These are phyloP conservation scores for Solidago caesia DNA, from an alignment of 129 eudicot species.

Conservation along the genomic window DNA sequence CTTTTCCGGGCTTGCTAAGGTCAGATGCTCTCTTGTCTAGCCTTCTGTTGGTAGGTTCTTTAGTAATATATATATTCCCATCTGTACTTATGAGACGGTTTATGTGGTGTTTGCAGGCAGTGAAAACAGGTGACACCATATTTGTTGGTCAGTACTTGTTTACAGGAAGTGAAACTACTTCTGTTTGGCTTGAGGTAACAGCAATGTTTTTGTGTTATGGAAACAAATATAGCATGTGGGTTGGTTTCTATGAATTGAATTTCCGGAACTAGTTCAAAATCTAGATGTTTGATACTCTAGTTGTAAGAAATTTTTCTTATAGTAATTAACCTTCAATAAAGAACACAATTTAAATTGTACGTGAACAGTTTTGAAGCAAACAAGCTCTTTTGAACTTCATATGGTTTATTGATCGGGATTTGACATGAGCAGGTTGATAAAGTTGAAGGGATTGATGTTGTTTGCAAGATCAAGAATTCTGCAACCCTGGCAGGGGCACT, in stretches of 20 bases:
- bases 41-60: neutral
- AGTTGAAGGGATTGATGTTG: constrained; percentile 64
- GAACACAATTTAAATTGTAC: neutral
- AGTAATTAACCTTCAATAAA: no score
- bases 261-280: constrained; percentile 4
- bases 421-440: constrained; percentile 58
- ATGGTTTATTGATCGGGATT: constrained; percentile 22
- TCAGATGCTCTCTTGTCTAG: constrained; percentile 18
- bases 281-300: constrained; percentile 2
- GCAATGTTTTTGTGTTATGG: neutral
- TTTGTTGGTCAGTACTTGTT: constrained; percentile 89
- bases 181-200: constrained; percentile 95
- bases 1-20: constrained; percentile 74
- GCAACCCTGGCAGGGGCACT: constrained; percentile 79
- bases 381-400: neutral
- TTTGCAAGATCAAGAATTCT: constrained; percentile 78
- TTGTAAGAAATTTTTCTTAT: neutral
- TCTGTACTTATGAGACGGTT: constrained; percentile 13
- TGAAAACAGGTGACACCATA: constrained; percentile 88
- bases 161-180: constrained; percentile 95
- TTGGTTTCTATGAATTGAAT: neutral
- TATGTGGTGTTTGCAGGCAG: constrained; percentile 57
- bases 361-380: no score
- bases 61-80: neutral
- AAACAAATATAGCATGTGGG: neutral